Base-by-base conservation (phyloP, 441 rosid species). In the Capsella rubella region DNA sequence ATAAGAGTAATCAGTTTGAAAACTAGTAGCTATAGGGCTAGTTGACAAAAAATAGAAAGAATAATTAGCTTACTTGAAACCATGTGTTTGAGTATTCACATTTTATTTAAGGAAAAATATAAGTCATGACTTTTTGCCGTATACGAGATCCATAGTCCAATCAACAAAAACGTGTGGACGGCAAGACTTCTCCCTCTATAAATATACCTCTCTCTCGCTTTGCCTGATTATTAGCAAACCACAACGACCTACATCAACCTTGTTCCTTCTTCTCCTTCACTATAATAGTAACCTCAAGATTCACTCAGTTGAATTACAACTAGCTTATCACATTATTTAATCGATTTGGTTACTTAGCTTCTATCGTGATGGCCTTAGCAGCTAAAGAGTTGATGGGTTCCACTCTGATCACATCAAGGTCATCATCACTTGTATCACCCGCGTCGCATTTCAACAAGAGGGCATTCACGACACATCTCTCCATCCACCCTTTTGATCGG, bases 111-210 rank as follows among this genome's bases (percentile, higher is more conserved):
- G 13, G 29, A 16, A 59, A 58, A 47, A 56, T 52, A 4, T 32
- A 45, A 61, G 61, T 43, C 56, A 68, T 34, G 64, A 34, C 42
- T 25, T 61, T 21, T 60, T 31, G 73, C 68, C 68, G 67, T 67
- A 59, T 62, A 51, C 13, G 3, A 27, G 14, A 18, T 25, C 18
- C 18, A 21, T 39, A 46, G 61, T 9, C 72, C 29, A 79, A 74
- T 29, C 63, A 60, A 28, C 66, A 72, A 86, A 88, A 88, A 88
- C 94, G 97, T 86, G 90, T 90, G 92, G 95, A 78, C 90, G 90
- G 87, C 71, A 14, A 29, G 4, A 18, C 7, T 46, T 55, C 8
- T n/a, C 9, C 37, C 10, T 51, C 31, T 60, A 29, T 47, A 49
- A 54, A 47, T 29, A 47, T 39, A 2, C 6, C 14, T 58, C 25